Percentiles rank a stretch among this genome's conserved stretches.
Conservation (phyloP, 257 asterid species). For the Solanum phureja region DNA sequence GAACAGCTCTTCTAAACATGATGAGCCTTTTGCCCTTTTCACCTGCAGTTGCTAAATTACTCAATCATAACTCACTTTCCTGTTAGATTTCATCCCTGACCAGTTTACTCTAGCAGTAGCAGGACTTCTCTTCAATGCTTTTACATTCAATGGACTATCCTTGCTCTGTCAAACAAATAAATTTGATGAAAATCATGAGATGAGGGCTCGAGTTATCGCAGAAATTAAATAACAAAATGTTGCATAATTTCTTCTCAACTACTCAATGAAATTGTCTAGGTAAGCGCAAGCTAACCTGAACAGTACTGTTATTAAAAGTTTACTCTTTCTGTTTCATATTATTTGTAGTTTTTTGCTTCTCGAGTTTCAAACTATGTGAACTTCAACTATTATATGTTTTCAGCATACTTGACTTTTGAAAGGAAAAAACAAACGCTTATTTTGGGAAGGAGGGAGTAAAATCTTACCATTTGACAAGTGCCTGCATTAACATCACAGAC, state of each 20-base stretch:
- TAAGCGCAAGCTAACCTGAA: not conserved
- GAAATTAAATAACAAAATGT: not conserved
- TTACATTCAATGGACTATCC: constrained; percentile 47
- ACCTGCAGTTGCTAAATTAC: not conserved
- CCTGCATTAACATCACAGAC: too few relatives aligned
- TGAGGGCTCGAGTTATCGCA: not conserved
- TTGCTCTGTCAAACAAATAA: constrained; percentile 37
- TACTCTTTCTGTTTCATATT: not conserved
- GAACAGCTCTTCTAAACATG: not conserved
- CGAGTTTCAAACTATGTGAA: too few relatives aligned
- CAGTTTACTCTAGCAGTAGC: constrained; percentile 31
- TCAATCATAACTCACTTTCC: not conserved
- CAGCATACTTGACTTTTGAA: too few relatives aligned
- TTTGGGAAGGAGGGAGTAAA: too few relatives aligned
- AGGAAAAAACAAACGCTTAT: too few relatives aligned
- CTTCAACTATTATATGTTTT: too few relatives aligned
- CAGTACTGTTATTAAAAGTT: not conserved
- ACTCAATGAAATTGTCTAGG: not conserved
- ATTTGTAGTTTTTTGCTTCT: not conserved
- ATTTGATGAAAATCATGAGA: not conserved
- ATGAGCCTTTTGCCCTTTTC: not conserved
- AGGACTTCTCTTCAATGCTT: constrained; percentile 30
- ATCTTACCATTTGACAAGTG: too few relatives aligned
- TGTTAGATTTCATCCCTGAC: not conserved
- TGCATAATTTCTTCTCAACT: not conserved